Evolutionary conservation across 1,284 basidiomycete species (phyloP).

Genomic region (Naganishia albida): DNA sequence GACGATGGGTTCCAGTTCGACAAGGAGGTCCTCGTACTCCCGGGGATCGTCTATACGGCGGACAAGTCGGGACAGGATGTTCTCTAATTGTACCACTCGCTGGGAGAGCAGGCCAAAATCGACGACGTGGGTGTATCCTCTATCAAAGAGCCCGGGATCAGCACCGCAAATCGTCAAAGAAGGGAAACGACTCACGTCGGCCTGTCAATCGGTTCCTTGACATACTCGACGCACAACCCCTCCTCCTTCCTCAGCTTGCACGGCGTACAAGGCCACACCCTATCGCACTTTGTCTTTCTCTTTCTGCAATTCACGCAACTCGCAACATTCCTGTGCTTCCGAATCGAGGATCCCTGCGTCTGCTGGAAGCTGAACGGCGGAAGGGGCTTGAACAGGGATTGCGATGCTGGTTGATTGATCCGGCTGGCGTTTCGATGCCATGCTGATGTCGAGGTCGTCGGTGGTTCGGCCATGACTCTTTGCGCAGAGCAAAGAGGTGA

Average conservation of each 20-base stretch:
- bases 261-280: conserved; percentile 30
- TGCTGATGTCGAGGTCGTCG: conserved; percentile 16
- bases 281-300: conserved; percentile 31
- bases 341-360: conserved; percentile 16
- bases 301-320: conserved; percentile 22
- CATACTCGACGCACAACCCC: conserved; percentile 26
- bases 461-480: conserved; percentile 4
- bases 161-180: no score
- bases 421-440: conserved; percentile 22
- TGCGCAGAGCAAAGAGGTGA: neutral
- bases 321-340: conserved; percentile 21
- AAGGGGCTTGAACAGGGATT: conserved; percentile 22
- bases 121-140: conserved; percentile 38
- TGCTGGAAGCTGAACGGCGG: conserved; percentile 28
- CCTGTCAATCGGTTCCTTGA: conserved; percentile 30
- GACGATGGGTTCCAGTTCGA: conserved; percentile 36
- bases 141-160: neutral
- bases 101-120: conserved; percentile 38
- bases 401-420: neutral
- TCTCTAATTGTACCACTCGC: conserved; percentile 37
- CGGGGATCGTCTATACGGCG: conserved; percentile 15
- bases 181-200: conserved; percentile 23
- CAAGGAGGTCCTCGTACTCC: conserved; percentile 32
- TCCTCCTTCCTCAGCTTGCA: conserved; percentile 28
- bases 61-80: conserved; percentile 19